A percentile compares a stretch with the other conserved stretches of the same genome.
Conservation (phyloP, 768 basidiomycete genomes). For the Tricholomella constricta region DNA sequence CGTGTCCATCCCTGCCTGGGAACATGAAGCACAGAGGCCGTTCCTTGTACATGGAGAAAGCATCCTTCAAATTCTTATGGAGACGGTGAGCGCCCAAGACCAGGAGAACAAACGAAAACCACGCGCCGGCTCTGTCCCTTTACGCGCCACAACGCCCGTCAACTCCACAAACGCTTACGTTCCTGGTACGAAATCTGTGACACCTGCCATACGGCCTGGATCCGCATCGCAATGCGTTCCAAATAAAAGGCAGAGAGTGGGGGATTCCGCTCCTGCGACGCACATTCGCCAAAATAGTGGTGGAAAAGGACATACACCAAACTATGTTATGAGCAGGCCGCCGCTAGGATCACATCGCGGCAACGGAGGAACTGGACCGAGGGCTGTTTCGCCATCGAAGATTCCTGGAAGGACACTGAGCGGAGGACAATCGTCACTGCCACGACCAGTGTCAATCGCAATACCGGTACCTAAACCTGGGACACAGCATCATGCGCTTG, state of each 20-base stretch:
- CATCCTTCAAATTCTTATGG: conserved; percentile 77
- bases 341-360: conserved; percentile 45
- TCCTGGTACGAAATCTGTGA: conserved; percentile 47
- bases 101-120: conserved; percentile 79
- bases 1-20: conserved; percentile 81
- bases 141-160: conserved; percentile 62
- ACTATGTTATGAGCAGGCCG: conserved; percentile 27
- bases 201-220: conserved; percentile 63
- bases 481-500: conserved; percentile 54
- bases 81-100: conserved; percentile 66
- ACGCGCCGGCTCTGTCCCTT: conserved; percentile 60
- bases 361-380: conserved; percentile 30
- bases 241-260: conserved; percentile 64
- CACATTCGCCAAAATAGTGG: conserved; percentile 20
- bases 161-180: conserved; percentile 38
- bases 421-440: conserved; percentile 31
- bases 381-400: conserved; percentile 53
- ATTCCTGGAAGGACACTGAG: conserved; percentile 42
- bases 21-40: conserved; percentile 65
- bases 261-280: conserved; percentile 33
- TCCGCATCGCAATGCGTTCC: conserved; percentile 53
- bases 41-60: conserved; percentile 88
- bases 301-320: conserved; percentile 21
- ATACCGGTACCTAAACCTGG: conserved; percentile 54
- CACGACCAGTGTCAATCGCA: conserved; percentile 40